Base-by-base conservation (phyloP, 108 stramenopile species). In the Cyclotella choctawhatcheeana region DNA sequence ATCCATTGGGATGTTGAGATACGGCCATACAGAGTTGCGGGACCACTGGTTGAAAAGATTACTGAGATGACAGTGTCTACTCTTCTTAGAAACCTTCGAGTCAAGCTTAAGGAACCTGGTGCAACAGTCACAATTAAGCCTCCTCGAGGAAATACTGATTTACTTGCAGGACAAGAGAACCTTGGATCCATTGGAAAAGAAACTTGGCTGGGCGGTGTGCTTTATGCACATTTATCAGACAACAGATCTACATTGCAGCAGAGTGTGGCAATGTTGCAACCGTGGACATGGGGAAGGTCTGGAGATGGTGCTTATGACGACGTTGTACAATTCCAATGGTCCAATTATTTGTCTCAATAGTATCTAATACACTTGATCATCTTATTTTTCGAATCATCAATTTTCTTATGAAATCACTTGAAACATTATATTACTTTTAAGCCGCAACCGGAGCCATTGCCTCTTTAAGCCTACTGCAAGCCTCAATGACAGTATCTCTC, bases 401-500 rank as follows among this genome's bases (percentile, higher is more conserved):
- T n/a, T n/a, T n/a, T n/a, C n/a, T n/a, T n/a, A n/a, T n/a, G n/a
- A n/a, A n/a, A n/a, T n/a, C n/a, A n/a, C n/a, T n/a, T n/a, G n/a
- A n/a, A 12, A 6, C 12, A 10, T 40, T 6, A 12, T 40, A 10
- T 40, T 40, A 10, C 37, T 40, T 12, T 40, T 52, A 22, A 24
- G n/a, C 20, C 2, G 21, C 22, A 50, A 52, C 22, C 24, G n/a
- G 21, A 22, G 20, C 84, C 76, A 95, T 63, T 12, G 87, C 83
- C 73, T 85, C 73, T 79, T 92, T 89, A 60, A 97, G 84, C 67
- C 97, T 91, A 13, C 75, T 79, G 67, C 94, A 94, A 14, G 97
- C 97, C 80, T 98, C 97, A 22, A 90, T 62, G 44, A 96, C 88
- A 50, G 79, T 79, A 22, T 94, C 97, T 66, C 94, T 78, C 21